Evolutionary conservation across 1,284 basidiomycete genomes (phyloP), one percentile per base, ranked within the genome.

Genomic region (Ustilago xerochloae): DNA sequence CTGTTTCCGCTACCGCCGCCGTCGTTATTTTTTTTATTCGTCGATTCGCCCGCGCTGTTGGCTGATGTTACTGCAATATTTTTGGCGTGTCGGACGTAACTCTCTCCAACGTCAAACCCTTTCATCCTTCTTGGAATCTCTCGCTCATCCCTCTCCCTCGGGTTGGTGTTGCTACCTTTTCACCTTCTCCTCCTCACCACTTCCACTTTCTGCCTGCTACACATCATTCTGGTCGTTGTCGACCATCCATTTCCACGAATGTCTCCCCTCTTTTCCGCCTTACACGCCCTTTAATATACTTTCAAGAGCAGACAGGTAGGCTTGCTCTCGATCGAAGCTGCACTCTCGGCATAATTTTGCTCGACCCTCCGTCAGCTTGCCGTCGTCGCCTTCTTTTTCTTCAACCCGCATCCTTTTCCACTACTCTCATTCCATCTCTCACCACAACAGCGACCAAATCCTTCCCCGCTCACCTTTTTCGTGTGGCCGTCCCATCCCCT

Each of bases 211-310:
- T 33, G 18, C 15, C 20, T 52, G n/a, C 30, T 28, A 22, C 12
- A 47, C 53, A 20, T 45, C 49, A 26, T 46, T 50, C 22, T 46
- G 35, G 53, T 45, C 56, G 29, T 45, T 47, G 43, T 28, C 45
- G 41, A 28, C 36, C 29, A 18, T 41, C 45, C 28, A 48, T 8
- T 20, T 20, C 52, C 57, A 30, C 47, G 35, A 52, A 55, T 59
- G 50, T 29, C 49, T 29, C 35, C 18, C 29, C 35, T 47, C 28
- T 35, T 8, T 2, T 16, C 22, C 32, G 12, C 18, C 28, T 30
- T 47, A 2, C 47, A 15, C 32, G 28, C 12, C 15, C 53, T 43
- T 30, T 26, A 52, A 45, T 41, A 7, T 32, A 16, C 16, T 38
- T 48, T 33, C 18, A 51, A 24, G 48, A 36, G 52, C 47, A n/a